phyloP scores from a whole-genome alignment of 1,284 basidiomycete species.

The Ceratobasidium sp. region DNA sequence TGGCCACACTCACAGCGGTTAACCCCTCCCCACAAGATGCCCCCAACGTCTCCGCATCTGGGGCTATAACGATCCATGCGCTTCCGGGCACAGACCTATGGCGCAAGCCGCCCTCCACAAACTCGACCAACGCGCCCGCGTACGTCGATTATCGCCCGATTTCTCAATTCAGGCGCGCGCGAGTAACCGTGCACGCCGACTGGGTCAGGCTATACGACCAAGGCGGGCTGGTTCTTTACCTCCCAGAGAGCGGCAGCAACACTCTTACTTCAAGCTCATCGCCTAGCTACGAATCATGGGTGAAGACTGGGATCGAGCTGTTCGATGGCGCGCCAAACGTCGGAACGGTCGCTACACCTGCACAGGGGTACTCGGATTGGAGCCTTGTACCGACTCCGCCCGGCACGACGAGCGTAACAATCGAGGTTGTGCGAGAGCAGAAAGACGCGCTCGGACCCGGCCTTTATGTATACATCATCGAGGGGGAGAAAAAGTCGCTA shows the following conservation, averaged over 20 bases:
- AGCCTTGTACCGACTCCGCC: constrained; percentile 47
- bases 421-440: constrained; percentile 48
- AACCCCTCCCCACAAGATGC: background rate
- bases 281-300: constrained; percentile 45
- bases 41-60: background rate
- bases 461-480: constrained; percentile 49
- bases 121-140: constrained; percentile 47
- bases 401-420: constrained; percentile 39
- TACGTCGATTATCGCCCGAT: constrained; percentile 35
- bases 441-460: constrained; percentile 46
- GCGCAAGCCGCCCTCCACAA: constrained; percentile 49
- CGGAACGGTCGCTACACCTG: constrained; percentile 49
- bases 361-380: constrained; percentile 48
- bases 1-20: background rate
- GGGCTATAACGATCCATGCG: constrained; percentile 20
- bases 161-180: constrained; percentile 46
- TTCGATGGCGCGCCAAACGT: constrained; percentile 48
- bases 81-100: constrained; percentile 49
- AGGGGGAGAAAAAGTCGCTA: constrained; percentile 43
- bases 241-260: constrained; percentile 38
- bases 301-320: constrained; percentile 51
- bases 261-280: background rate
- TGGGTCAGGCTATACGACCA: constrained; percentile 51
- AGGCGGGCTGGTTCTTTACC: constrained; percentile 49
- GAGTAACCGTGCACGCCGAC: constrained; percentile 48